A percentile compares a stretch with the other conserved stretches of the same genome.
phyloP scores from a whole-genome alignment of 164 flowering plant genomes.

The Kalanchoe fedtschenkoi region DNA sequence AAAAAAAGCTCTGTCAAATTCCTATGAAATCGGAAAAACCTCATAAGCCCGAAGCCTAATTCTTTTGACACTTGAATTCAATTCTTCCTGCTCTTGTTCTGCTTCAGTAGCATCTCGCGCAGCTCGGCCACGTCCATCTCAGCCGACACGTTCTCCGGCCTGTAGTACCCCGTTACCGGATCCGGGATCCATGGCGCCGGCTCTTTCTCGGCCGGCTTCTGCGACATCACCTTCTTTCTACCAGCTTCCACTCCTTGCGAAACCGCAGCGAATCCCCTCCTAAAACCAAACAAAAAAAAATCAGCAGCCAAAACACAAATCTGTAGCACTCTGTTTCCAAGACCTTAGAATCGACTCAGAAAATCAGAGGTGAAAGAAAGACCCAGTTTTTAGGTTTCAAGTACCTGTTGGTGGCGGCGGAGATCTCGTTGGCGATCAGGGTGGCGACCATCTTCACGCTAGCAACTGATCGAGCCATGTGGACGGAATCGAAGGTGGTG shows the following conservation, averaged over 20 bases:
- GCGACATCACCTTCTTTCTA: conserved; percentile 9
- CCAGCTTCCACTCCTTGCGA: not conserved
- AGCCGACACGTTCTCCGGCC: conserved; percentile 37
- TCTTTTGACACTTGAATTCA: not conserved
- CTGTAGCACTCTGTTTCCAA: too few relatives aligned
- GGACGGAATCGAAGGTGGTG: not conserved
- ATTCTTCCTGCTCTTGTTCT: conserved; percentile 14
- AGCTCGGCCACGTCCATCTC: conserved; percentile 53
- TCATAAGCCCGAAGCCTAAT: not conserved
- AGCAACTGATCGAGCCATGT: conserved; percentile 5
- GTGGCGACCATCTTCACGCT: not conserved
- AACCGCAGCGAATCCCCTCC: not conserved
- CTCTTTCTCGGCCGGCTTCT: conserved; percentile 1
- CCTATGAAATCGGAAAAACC: not conserved
- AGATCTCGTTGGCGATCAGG: not conserved
- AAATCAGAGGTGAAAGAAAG: not conserved
- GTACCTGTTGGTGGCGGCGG: conserved; percentile 1
- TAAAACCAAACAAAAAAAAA: not conserved
- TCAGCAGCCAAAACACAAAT: not conserved
- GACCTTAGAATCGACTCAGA: not conserved
- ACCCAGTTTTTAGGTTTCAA: not conserved
- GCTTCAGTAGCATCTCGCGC: conserved; percentile 27
- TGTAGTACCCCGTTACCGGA: conserved; percentile 54
- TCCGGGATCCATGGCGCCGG: conserved; percentile 53
- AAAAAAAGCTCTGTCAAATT: not conserved